Percentiles rank a stretch among this genome's conserved stretches.
Evolutionary conservation across 108 stramenopile genomes (phyloP).

Genomic region (Asterionellopsis glacialis): DNA sequence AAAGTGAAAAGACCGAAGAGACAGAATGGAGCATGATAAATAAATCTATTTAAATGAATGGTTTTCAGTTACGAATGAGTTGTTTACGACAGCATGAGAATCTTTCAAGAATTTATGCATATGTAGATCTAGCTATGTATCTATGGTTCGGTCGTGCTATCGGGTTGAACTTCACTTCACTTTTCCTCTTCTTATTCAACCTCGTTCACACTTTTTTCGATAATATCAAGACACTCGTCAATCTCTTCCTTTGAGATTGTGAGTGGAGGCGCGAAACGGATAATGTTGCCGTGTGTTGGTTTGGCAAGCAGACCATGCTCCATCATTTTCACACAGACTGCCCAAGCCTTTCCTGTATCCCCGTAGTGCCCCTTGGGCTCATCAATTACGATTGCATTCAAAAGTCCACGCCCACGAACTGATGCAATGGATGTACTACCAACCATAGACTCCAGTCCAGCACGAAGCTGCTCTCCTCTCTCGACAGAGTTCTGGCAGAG

Average conservation of each 20-base stretch:
- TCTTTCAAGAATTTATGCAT: too few relatives aligned
- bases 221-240: conserved; percentile 80
- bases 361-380: conserved; percentile 84
- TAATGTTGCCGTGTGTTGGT: conserved; percentile 98
- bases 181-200: conserved; percentile 18
- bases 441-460: conserved; percentile 58
- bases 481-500: conserved; percentile 77
- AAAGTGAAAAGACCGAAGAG: too few relatives aligned
- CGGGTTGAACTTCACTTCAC: neutral
- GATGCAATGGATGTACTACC: conserved; percentile 58
- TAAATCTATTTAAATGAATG: too few relatives aligned
- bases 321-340: conserved; percentile 88
- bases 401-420: conserved; percentile 92
- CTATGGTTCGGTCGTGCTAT: neutral
- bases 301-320: conserved; percentile 95
- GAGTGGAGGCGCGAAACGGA: conserved; percentile 97
- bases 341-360: conserved; percentile 88
- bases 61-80: too few relatives aligned
- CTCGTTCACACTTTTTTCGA: conserved; percentile 71
- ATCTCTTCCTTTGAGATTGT: conserved; percentile 88
- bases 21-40: neutral
- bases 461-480: conserved; percentile 89
- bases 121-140: too few relatives aligned
- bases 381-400: conserved; percentile 97
- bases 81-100: too few relatives aligned